Conservation (phyloP, 352 stramenopile genomes). For the Aphanomyces stellatus region DNA sequence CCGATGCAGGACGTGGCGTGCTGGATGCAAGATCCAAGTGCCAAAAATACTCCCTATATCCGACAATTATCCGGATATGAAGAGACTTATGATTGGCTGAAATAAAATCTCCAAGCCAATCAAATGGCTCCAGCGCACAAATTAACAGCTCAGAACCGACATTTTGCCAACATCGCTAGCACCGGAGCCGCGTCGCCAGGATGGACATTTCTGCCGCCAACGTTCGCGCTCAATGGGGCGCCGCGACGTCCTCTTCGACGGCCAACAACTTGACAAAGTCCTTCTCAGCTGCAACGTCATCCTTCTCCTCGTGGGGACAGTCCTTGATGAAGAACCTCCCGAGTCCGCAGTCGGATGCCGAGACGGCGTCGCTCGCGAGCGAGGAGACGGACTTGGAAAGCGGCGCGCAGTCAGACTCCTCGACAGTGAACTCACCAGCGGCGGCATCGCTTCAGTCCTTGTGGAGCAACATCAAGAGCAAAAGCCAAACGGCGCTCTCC, state of each 20-base stretch:
- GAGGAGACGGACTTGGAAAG: slow-evolving; percentile 9
- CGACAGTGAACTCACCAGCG: neutral
- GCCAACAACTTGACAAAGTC: slow-evolving; percentile 4
- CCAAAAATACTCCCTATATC: no score
- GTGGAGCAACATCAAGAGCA: slow-evolving; percentile 19
- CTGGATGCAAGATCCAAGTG: no score
- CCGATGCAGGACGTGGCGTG: no score
- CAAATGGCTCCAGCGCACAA: no score
- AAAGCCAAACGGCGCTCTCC: neutral
- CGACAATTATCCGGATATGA: no score
- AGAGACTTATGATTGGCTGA: no score
- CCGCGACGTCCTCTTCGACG: neutral
- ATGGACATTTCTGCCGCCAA: slow-evolving; percentile 13
- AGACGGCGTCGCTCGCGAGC: slow-evolving; percentile 2
- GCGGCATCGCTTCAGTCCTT: slow-evolving; percentile 4
- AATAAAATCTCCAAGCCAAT: no score
- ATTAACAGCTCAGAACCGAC: no score
- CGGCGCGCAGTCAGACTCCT: neutral
- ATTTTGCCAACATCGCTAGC: no score
- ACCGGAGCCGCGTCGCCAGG: no score
- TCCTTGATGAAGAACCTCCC: slow-evolving; percentile 14
- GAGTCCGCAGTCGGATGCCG: neutral
- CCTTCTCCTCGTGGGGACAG: slow-evolving; percentile 17
- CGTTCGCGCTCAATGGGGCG: slow-evolving; percentile 17
- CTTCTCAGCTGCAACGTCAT: slow-evolving; percentile 17